These are phyloP conservation scores for Basidiobolus meristosporus DNA, from an alignment of 371 early-diverging fungal species.

Conservation along the genomic window DNA sequence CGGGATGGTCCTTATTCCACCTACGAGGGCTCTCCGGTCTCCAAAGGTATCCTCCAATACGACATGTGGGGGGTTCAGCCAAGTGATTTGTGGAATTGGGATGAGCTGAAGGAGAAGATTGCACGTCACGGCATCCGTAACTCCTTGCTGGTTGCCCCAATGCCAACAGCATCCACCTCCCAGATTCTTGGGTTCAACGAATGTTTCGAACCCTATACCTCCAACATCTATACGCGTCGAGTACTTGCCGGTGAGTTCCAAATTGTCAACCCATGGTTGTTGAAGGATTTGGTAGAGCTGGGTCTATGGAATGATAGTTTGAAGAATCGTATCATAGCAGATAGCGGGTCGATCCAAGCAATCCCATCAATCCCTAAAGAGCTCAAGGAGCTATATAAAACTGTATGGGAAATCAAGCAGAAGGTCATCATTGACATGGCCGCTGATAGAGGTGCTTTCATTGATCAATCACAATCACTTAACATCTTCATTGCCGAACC, in stretches of 20 bases:
- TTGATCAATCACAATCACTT: slow-evolving; percentile 97
- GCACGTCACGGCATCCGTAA: slow-evolving; percentile 90
- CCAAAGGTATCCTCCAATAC: slow-evolving; percentile 89
- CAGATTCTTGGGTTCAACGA: slow-evolving; percentile 99
- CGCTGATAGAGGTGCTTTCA: slow-evolving; percentile 92
- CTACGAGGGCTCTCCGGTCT: slow-evolving; percentile 80
- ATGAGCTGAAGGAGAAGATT: slow-evolving; percentile 61
- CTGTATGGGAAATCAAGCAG: slow-evolving; percentile 96
- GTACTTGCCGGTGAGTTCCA: slow-evolving; percentile 99
- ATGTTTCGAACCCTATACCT: slow-evolving; percentile 98
- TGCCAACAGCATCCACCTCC: slow-evolving; percentile 99
- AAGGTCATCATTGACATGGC: slow-evolving; percentile 72
- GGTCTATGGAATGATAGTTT: slow-evolving; percentile 92
- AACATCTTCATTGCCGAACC: slow-evolving; percentile 94
- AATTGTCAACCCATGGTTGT: slow-evolving; percentile 93
- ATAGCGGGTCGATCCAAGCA: slow-evolving; percentile 85
- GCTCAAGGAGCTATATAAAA: slow-evolving; percentile 93
- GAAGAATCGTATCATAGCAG: slow-evolving; percentile 94
- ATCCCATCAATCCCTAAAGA: slow-evolving; percentile 72
- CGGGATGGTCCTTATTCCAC: slow-evolving; percentile 74
- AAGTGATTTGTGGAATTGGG: slow-evolving; percentile 86
- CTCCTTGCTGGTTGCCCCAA: slow-evolving; percentile 93
- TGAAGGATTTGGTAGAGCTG: slow-evolving; percentile 84
- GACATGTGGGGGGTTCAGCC: slow-evolving; percentile 86
- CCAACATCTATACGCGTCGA: slow-evolving; percentile 96